Conservation (phyloP, 441 rosid genomes). For the Pelargonium citronellum region DNA sequence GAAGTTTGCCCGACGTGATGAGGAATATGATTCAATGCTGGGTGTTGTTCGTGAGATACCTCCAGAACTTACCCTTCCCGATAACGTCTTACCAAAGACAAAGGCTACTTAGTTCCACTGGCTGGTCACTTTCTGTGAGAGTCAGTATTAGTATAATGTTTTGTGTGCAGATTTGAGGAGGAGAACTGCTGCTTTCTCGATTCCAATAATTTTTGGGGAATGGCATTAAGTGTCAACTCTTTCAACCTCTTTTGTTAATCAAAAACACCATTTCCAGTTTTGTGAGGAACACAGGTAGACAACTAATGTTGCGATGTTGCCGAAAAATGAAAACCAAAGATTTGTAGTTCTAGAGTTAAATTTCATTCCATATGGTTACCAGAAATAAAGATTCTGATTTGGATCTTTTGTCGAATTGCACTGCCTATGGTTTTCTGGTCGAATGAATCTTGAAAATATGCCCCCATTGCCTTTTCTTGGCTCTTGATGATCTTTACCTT, state of each 20-base stretch:
- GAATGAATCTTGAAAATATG: slow-evolving; percentile 3
- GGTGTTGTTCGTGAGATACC: slow-evolving; percentile 34
- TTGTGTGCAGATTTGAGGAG: neutral
- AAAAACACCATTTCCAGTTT: neutral
- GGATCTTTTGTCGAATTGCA: neutral
- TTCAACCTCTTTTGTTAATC: neutral
- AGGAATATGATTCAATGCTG: slow-evolving; percentile 81
- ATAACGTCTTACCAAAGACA: neutral
- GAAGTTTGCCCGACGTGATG: slow-evolving; percentile 63
- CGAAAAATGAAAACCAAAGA: neutral
- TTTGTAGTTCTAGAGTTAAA: neutral
- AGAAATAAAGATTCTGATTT: neutral
- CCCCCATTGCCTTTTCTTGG: neutral
- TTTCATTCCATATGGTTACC: neutral
- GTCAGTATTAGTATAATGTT: neutral
- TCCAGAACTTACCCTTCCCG: neutral
- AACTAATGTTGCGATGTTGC: too few species aligned
- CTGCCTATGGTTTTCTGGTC: neutral
- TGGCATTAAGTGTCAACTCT: neutral
- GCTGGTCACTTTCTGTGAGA: neutral
- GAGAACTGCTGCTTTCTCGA: neutral
- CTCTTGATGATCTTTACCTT: slow-evolving; percentile 1
- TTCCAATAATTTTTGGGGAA: neutral
- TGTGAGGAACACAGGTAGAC: too few species aligned
- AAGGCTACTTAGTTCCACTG: neutral